phyloP scores from a whole-genome alignment of 2,329 filamentous ascomycete genomes.

The Metarhizium rileyi region DNA sequence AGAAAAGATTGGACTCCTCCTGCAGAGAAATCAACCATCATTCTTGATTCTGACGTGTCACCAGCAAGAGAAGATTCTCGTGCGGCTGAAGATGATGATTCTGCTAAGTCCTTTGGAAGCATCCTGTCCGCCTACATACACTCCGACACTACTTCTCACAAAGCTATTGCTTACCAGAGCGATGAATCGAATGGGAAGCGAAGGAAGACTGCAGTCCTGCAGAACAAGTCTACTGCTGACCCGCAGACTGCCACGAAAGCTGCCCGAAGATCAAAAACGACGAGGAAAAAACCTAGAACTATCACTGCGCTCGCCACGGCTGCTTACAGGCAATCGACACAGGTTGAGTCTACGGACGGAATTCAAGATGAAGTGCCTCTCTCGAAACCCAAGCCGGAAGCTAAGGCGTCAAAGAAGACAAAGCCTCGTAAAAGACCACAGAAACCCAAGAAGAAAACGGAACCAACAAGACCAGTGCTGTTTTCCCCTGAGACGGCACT shows the following conservation, averaged over 20 bases:
- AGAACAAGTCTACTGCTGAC: slow-evolving; percentile 5
- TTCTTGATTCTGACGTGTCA: slow-evolving; percentile 22
- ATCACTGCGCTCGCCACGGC: slow-evolving; percentile 72
- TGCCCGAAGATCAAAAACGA: slow-evolving; percentile 38
- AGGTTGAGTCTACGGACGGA: slow-evolving; percentile 19
- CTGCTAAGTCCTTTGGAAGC: slow-evolving; percentile 30
- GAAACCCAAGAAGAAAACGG: slow-evolving; percentile 30
- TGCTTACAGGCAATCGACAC: slow-evolving; percentile 40
- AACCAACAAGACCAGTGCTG: slow-evolving; percentile 38
- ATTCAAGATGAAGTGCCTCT: neutral
- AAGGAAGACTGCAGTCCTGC: neutral
- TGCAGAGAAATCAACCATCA: slow-evolving; percentile 25
- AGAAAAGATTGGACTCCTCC: slow-evolving; percentile 61
- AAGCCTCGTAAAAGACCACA: slow-evolving; percentile 22
- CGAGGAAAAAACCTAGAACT: slow-evolving; percentile 63
- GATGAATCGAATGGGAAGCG: neutral
- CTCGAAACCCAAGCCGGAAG: neutral
- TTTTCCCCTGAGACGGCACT: slow-evolving; percentile 61
- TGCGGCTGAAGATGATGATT: slow-evolving; percentile 6
- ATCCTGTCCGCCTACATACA: slow-evolving; percentile 35
- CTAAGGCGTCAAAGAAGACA: slow-evolving; percentile 15
- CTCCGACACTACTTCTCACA: slow-evolving; percentile 11
- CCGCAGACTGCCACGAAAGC: slow-evolving; percentile 14
- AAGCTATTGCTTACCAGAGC: neutral
- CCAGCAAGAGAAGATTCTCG: slow-evolving; percentile 8